Base-by-base conservation (phyloP, 441 rosid species). In the Lepidium campestre region DNA sequence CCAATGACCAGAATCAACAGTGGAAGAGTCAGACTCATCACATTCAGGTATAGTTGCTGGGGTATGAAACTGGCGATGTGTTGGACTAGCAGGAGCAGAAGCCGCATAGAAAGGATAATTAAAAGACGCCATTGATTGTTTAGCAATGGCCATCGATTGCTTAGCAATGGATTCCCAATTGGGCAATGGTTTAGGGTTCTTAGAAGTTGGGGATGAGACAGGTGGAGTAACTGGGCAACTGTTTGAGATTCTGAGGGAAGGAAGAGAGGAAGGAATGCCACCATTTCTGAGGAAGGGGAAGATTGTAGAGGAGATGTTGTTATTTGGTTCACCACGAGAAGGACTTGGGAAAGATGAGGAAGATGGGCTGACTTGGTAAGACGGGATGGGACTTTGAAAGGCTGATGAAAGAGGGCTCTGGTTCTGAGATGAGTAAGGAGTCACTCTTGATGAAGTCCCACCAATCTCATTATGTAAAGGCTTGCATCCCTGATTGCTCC, bases 211-310 rank as follows among this genome's bases (percentile, higher is more conserved):
- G 10, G 98, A 91, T 0, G 99, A 91, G 11, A 88, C 70, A 0
- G 97, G 99, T 4, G 99, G 99, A 1, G 99, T 94, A 0, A 91
- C 96, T 0, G 99, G 99, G 4, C 97, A 96, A 10, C 98, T 91
- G 78, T 78, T 91, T 23, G 97, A 94, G 81, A 91, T 94, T 57
- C 97, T 82, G 44, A 94, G 97, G 31, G 91, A 88, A 35, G 99
- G 96, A 10, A 89, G 90, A 40, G 97, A 88, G 3, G 85, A 80
- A 14, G 97, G 93, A 44, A 90, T 83, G 18, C 78, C 86, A 19
- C 80, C 87, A 40, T 78, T 83, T 41, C 79, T 65, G 22, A 91
- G 84, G 76, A 80, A 84, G 0, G 99, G 96, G 65, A 87, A 75
- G 71, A 85, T 66, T 52, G 68, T 78, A 23, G 78, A 73, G 3